Evolutionary conservation across 306 rosid species (phyloP).

Genomic region (Pueraria montana): DNA sequence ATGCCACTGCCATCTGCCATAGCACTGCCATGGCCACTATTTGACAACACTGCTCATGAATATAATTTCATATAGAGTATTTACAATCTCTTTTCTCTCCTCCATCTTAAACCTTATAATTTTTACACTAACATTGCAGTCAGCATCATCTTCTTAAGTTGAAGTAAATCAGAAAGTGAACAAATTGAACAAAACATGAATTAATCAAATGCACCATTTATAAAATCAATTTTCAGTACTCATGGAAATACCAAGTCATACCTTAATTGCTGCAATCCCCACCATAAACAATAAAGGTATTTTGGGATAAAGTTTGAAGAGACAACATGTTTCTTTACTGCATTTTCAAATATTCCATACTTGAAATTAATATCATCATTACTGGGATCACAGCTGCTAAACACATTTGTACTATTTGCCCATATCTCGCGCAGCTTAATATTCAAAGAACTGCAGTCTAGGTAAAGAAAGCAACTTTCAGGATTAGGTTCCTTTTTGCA

Average conservation of each 20-base stretch:
- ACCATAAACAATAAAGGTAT: conserved; percentile 95
- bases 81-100: conserved; percentile 7
- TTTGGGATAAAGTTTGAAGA: conserved; percentile 71
- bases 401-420: conserved; percentile 73
- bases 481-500: conserved; percentile 70
- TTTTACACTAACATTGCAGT: conserved; percentile 9
- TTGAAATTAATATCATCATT: conserved; percentile 54
- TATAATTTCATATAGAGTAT: not conserved
- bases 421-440: conserved; percentile 49
- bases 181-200: not conserved
- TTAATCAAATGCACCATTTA: conserved; percentile 37
- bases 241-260: conserved; percentile 49
- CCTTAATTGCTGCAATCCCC: conserved; percentile 99
- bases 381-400: conserved; percentile 68
- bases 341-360: conserved; percentile 76
- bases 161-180: conserved; percentile 39
- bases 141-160: not conserved
- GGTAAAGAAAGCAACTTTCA: conserved; percentile 59
- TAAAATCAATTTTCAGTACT: conserved; percentile 38
- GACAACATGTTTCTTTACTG: conserved; percentile 72
- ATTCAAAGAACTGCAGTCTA: conserved; percentile 70
- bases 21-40: too few species aligned
- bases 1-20: too few species aligned
- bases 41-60: not conserved
- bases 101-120: conserved; percentile 8